phyloP scores from a whole-genome alignment of 768 basidiomycete species.

The Pleurotus giganteus region DNA sequence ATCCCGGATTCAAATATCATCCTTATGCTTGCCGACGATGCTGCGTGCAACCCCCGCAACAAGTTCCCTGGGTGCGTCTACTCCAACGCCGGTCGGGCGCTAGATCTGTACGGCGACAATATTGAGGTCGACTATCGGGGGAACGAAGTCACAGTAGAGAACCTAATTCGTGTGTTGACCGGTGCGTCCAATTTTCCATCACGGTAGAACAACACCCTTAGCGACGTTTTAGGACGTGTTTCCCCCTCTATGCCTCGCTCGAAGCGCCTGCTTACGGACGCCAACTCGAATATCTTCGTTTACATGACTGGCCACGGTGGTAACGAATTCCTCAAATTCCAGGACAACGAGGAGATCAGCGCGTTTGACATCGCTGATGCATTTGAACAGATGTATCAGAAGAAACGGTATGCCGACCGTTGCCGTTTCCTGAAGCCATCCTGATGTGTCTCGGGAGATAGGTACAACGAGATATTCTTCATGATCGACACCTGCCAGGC shows the following conservation, averaged over 20 bases:
- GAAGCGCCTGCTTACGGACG: slow-evolving; percentile 89
- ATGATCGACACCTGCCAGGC: slow-evolving; percentile 99
- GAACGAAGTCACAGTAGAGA: slow-evolving; percentile 97
- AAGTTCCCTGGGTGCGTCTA: slow-evolving; percentile 91
- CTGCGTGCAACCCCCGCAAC: slow-evolving; percentile 90
- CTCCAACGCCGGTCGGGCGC: slow-evolving; percentile 74
- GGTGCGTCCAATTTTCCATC: slow-evolving; percentile 49
- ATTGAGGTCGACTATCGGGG: slow-evolving; percentile 99
- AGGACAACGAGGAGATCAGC: slow-evolving; percentile 97
- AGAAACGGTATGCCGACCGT: slow-evolving; percentile 64
- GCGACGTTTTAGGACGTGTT: slow-evolving; percentile 61
- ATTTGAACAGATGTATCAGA: slow-evolving; percentile 98
- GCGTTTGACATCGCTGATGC: slow-evolving; percentile 98
- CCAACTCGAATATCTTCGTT: slow-evolving; percentile 89
- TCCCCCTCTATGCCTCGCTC: slow-evolving; percentile 84
- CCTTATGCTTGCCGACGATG: slow-evolving; percentile 98
- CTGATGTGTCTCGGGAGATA: slow-evolving; percentile 18
- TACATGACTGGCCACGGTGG: slow-evolving; percentile 99
- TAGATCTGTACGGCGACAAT: slow-evolving; percentile 93
- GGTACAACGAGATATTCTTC: slow-evolving; percentile 95
- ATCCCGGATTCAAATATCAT: slow-evolving; percentile 99
- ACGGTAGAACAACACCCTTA: background rate
- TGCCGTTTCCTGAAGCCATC: background rate
- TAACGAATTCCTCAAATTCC: slow-evolving; percentile 98
- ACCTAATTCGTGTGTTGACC: slow-evolving; percentile 87